Evolutionary conservation across 2,329 filamentous ascomycete species (phyloP), one percentile per base, ranked within the genome.

Genomic region (Exophiala mesophila): DNA sequence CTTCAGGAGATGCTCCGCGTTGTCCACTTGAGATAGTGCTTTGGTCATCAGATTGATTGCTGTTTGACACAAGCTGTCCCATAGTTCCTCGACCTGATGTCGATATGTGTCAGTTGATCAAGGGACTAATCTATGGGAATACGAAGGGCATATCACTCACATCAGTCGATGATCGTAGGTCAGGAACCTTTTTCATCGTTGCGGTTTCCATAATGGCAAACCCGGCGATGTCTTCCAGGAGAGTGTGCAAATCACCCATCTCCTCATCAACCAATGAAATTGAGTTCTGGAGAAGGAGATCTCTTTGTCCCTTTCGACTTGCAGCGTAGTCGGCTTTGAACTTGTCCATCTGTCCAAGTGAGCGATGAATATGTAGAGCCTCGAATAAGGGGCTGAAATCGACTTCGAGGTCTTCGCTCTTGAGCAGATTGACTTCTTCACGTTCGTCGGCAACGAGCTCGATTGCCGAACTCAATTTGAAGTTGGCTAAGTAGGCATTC

Each of bases 191-290:
- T 52, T 83, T 83, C 81, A 96, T 88, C 0, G 92, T 98, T 7
- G 88, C 87, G 57, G 87, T 88, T 63, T 98, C 92, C 29, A 98
- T 87, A 47, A 98, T 96, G 5, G 90, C 88, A 64, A 98, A 98
- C 0, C 92, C 92, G 17, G 90, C 83, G 63, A 98, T 94, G 41
- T 89, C 87, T 64, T 98, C 92, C 3, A 98, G 69, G 12, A 98
- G 68, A 60, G 83, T 94, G 61, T 88, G 94, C n/a, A 98, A 69
- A 36, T 85, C 86, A 3, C 82, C 78, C 39, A 88, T 85, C 54
- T 94, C 88, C 50, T 95, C 88, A 29, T 88, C 82, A 7, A 85
- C 70, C 2, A 98, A 69, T 45, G 82, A 83, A 24, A 98, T 76
- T 8, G 55, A 45, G 1, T 80, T 79, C 36, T 73, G 73, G 28